These are phyloP conservation scores for Calocera viscosa DNA, from an alignment of 768 basidiomycete species.

Conservation along the genomic window DNA sequence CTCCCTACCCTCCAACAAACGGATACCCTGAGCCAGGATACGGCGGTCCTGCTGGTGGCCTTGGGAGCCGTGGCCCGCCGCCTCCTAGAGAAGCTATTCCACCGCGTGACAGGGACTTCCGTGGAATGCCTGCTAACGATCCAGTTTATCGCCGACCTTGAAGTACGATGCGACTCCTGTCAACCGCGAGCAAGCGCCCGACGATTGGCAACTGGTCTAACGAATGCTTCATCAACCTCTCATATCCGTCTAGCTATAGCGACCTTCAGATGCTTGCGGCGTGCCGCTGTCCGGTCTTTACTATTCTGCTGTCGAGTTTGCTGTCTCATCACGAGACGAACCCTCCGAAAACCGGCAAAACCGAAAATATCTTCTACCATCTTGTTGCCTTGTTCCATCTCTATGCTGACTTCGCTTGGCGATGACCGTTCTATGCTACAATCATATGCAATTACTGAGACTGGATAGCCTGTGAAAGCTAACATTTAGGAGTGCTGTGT, in stretches of 20 bases:
- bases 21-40: conserved; percentile 34
- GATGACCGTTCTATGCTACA: background rate
- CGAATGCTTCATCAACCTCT: background rate
- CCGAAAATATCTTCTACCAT: background rate
- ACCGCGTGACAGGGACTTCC: background rate
- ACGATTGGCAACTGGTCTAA: background rate
- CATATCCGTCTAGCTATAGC: background rate
- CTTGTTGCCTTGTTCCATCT: background rate
- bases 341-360: background rate
- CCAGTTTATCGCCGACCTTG: background rate
- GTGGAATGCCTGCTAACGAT: background rate
- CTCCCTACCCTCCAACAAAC: conserved; percentile 12
- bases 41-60: conserved; percentile 30
- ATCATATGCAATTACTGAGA: background rate
- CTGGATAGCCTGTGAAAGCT: background rate
- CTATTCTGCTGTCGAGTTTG: background rate
- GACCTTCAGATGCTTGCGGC: background rate
- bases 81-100: background rate
- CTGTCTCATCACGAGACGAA: background rate
- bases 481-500: background rate
- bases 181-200: background rate
- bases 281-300: background rate
- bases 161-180: background rate
- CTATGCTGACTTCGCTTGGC: background rate
- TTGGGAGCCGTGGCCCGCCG: conserved; percentile 21